Conservation (phyloP, 2,329 filamentous ascomycete species). For the Cladobotryum protrusum region DNA sequence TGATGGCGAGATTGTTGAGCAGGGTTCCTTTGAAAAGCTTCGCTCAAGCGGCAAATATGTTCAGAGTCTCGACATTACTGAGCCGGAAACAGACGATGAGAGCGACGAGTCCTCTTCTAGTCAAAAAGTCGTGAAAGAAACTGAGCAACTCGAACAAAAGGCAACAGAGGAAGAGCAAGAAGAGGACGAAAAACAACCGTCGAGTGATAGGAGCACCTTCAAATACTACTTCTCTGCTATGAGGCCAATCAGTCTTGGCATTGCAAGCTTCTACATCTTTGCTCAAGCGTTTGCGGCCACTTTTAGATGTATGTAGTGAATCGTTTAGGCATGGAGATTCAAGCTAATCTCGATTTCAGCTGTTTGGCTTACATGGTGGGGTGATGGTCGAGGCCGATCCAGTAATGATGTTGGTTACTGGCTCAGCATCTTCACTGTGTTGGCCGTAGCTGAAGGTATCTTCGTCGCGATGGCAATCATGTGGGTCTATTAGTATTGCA, state of each 20-base stretch:
- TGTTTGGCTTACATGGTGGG: conserved; percentile 28
- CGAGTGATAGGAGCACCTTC: conserved; percentile 22
- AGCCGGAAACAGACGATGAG: conserved; percentile 12
- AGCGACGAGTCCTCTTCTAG: not conserved
- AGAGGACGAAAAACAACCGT: conserved; percentile 1
- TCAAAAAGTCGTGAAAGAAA: not conserved
- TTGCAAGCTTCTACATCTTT: conserved; percentile 14
- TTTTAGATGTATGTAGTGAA: conserved; percentile 21
- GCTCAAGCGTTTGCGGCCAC: conserved; percentile 15
- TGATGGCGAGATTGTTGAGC: conserved; percentile 35
- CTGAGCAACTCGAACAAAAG: not conserved
- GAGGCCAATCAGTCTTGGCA: conserved; percentile 14
- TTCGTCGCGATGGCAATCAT: conserved; percentile 22
- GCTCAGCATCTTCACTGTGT: conserved; percentile 22
- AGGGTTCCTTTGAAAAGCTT: conserved; percentile 33
- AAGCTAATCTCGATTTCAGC: conserved; percentile 9
- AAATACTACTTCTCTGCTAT: conserved; percentile 24
- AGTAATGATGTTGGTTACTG: conserved; percentile 23
- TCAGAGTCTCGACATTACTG: conserved; percentile 29
- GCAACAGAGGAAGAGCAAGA: not conserved
- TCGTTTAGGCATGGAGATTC: too few species aligned
- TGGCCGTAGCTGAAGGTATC: conserved; percentile 20
- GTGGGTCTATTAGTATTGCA: conserved; percentile 8
- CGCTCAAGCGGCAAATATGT: conserved; percentile 31
- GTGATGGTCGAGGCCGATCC: conserved; percentile 21